A percentile compares a stretch with the other conserved stretches of the same genome.
phyloP scores from a whole-genome alignment of 2,329 filamentous ascomycete species.

The Plenodomus lindquistii region DNA sequence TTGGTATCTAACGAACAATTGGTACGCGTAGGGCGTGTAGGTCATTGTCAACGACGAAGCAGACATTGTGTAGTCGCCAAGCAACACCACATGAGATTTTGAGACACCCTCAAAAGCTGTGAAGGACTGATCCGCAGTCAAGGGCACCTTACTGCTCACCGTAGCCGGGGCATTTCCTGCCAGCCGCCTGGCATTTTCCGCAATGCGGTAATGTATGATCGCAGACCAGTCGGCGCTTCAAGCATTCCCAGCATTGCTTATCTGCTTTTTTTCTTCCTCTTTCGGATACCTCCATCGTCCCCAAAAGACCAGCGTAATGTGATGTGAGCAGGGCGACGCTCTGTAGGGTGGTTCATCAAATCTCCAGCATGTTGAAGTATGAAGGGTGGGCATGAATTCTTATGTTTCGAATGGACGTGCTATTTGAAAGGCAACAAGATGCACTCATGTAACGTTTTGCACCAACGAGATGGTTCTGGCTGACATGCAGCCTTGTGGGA shows the following conservation, averaged over 20 bases:
- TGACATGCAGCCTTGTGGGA: conserved; percentile 1
- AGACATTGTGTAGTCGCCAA: background rate
- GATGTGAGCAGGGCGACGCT: background rate
- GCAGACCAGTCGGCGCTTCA: conserved; percentile 37
- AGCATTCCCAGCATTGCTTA: conserved; percentile 41
- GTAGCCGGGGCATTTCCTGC: conserved; percentile 37
- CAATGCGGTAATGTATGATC: conserved; percentile 38
- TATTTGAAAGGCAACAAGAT: background rate
- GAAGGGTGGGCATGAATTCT: background rate
- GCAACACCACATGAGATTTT: background rate
- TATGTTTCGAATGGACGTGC: background rate
- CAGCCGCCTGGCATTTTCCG: conserved; percentile 34
- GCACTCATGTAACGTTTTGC: background rate
- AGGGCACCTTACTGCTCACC: conserved; percentile 16
- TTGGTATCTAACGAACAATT: background rate
- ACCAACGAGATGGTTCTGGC: background rate
- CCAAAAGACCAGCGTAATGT: background rate
- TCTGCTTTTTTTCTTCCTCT: conserved; percentile 24
- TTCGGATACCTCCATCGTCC: conserved; percentile 13
- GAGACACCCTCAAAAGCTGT: background rate
- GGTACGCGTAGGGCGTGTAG: no score
- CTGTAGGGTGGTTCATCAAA: background rate
- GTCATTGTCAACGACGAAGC: background rate
- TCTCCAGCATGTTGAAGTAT: background rate
- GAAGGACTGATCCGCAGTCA: background rate